Evolutionary conservation across 1,284 basidiomycete genomes (phyloP), one percentile per base, ranked within the genome.

Genomic region (Irpex lacteus): DNA sequence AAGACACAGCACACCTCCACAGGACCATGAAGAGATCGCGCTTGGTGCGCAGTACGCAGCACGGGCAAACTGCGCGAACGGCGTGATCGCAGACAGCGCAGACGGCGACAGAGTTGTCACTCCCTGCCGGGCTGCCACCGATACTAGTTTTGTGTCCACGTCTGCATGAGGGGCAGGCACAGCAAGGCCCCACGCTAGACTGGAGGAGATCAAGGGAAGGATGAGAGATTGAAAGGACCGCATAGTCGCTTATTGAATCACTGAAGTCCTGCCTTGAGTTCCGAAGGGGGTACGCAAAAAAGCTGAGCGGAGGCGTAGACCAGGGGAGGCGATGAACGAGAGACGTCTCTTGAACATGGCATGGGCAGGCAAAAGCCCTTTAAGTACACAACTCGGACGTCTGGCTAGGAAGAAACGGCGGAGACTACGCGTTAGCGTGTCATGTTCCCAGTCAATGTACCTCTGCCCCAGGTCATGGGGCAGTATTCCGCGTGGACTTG

Each of bases 61-160:
- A 53, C 82, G 75, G 32, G 85, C 82, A 68, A 85, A 81, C 70
- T 84, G 75, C 0, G 80, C 77, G 65, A 80, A 85, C 3, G 82
- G 80, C 21, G 74, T 73, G 52, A 82, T 77, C 8, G 67, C 71
- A 8, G 74, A 62, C 38, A 85, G 72, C 66, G 82, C 72, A 1
- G 63, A 60, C 0, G 75, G 9, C 4, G 79, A 73, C 36, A 85
- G 70, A 6, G 72, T 65, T 9, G 75, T 76, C 60, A 79, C 69
- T 6, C 65, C 62, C 9, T 64, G 32, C 8, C 61, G 60, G 18
- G 34, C 57, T 18, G 32, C 57, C 38, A 61, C 56, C 44, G n/a
- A 53, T 26, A 38, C 34, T 38, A n/a, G 13, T 4, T 60, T 49
- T 4, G 54, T 44, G 19, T 59, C 58, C 40, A 44, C 18, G 21